Evolutionary conservation across 1,284 basidiomycete species (phyloP).

Genomic region (Erythrobasidium hasegawianum): DNA sequence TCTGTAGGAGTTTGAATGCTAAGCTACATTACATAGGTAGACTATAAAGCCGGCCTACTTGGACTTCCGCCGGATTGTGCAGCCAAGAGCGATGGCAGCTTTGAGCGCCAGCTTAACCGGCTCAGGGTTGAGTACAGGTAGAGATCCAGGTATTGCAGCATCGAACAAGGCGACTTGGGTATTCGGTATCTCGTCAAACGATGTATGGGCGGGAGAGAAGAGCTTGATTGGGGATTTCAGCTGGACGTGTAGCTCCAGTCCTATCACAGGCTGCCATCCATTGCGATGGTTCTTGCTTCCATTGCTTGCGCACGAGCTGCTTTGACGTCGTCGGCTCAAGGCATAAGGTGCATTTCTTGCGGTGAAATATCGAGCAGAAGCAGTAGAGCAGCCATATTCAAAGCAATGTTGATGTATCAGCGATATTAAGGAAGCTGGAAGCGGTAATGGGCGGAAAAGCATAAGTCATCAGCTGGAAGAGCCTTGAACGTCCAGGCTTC

Average conservation of each 20-base stretch:
- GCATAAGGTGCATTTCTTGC: no score
- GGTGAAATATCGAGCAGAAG: not conserved
- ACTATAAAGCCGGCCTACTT: constrained; percentile 16
- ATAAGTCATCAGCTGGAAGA: not conserved
- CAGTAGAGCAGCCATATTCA: not conserved
- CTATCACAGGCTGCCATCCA: constrained; percentile 55
- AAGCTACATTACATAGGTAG: no score
- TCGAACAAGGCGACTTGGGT: constrained; percentile 77
- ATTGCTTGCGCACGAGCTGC: not conserved
- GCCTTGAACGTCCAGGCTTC: not conserved
- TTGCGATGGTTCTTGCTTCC: not conserved
- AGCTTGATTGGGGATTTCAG: constrained; percentile 81
- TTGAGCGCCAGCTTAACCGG: constrained; percentile 77
- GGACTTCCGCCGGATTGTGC: constrained; percentile 54
- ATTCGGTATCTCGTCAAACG: constrained; percentile 61
- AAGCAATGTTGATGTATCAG: not conserved
- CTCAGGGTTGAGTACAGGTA: constrained; percentile 79
- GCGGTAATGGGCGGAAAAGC: not conserved
- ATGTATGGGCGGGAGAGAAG: constrained; percentile 72
- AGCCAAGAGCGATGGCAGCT: constrained; percentile 75
- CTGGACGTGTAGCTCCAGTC: constrained; percentile 94
- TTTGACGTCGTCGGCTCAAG: no score
- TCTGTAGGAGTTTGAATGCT: constrained; percentile 51
- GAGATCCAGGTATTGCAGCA: constrained; percentile 85
- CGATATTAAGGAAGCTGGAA: not conserved